These are phyloP conservation scores for Volvox africanus DNA, from an alignment of 139 green algal species.

Conservation along the genomic window DNA sequence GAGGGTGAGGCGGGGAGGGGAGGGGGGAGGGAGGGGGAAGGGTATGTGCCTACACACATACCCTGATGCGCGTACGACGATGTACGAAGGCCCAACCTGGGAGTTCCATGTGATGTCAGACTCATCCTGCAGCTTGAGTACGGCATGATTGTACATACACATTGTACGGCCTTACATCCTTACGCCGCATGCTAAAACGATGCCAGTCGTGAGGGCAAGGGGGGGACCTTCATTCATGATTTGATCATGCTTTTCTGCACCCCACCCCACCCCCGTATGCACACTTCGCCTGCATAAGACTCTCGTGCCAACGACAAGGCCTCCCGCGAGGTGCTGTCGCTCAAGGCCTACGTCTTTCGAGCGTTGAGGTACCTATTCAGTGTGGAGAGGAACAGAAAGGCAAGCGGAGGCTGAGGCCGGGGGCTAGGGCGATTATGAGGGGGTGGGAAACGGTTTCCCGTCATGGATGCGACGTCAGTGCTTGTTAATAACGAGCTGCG, in stretches of 20 bases:
- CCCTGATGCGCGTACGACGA: no score
- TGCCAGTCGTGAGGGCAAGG: background rate
- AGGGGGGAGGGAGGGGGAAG: background rate
- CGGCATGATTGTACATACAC: no score
- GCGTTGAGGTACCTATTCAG: slow-evolving; percentile 69
- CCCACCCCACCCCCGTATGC: background rate
- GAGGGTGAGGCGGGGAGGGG: background rate
- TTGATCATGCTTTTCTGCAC: background rate
- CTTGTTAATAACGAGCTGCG: no score
- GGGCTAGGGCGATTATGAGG: no score
- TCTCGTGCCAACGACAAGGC: background rate
- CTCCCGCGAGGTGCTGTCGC: slow-evolving; percentile 41
- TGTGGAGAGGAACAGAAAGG: slow-evolving; percentile 69
- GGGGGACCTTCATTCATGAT: background rate
- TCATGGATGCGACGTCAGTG: no score
- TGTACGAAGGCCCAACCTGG: no score
- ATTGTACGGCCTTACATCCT: no score
- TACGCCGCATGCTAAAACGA: no score
- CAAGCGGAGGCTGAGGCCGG: background rate
- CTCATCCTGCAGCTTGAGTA: no score
- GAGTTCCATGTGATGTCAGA: no score
- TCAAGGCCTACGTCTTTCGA: slow-evolving; percentile 63
- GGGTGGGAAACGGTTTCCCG: no score
- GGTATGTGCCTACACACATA: no score
- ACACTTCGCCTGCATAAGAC: slow-evolving; percentile 8